Evolutionary conservation across 768 basidiomycete genomes (phyloP), one percentile per base, ranked within the genome.

Genomic region (Russula brevipes): DNA sequence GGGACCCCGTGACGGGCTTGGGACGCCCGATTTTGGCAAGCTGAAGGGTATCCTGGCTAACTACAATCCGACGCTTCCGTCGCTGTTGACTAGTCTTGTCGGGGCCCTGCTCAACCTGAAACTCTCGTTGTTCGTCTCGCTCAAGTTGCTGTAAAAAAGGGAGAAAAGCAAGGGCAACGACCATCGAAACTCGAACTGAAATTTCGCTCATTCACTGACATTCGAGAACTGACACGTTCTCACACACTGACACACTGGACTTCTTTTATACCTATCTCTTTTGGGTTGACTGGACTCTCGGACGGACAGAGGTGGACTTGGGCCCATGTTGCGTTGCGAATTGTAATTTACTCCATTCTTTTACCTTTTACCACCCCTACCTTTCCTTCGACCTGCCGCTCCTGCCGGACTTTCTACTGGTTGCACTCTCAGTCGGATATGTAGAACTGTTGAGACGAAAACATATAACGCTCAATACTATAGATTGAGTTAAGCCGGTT

Each of bases 1-100:
- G 76, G 75, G 76, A 77, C 47, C 72, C 76, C 3, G 69, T 75
- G 36, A 75, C 73, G 5, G 74, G 74, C 64, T 73, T 2, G 74
- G 75, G 19, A 74, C 74, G n/a, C 73, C 73, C 3, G 67, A 73
- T 69, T 73, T 75, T 58, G 68, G 65, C 35, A 69, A 71, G 63
- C 55, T 75, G 60, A 71, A 71, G 67, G 56, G 62, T 12, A 66
- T 75, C 52, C 67, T 75, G 8, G 61, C 64, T 24, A 7, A 35
- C 33, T 47, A 16, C 39, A 10, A 5, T 5, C 60, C 54, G 9
- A 45, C 54, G 8, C 12, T 5, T 10, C 49, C 19, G 3, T 14
- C 33, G 24, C 35, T 46, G 30, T n/a, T 41, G 44, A 31, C 38
- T 6, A 8, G 46, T 14, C 35, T 64, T 17, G 10, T 54, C 1